Conservation (phyloP, 768 basidiomycete species). For the Suillus subalutaceus region DNA sequence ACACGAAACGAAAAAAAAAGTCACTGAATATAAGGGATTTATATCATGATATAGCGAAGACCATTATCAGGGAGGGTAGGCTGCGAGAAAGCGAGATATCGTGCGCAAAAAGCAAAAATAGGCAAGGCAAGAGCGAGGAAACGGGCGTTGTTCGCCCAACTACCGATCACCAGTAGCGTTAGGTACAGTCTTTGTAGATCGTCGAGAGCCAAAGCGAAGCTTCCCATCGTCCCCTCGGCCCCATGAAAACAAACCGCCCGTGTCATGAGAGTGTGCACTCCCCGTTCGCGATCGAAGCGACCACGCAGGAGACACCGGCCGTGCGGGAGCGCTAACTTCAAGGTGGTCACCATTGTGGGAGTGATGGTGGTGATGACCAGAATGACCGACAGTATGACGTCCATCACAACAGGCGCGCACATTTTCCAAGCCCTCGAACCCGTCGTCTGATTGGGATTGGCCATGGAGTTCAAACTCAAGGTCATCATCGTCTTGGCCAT, state of each 20-base stretch:
- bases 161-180: slow-evolving; percentile 31
- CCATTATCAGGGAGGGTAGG: slow-evolving; percentile 38
- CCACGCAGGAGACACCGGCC: slow-evolving; percentile 83
- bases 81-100: slow-evolving; percentile 23
- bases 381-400: slow-evolving; percentile 78
- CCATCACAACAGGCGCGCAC: slow-evolving; percentile 92
- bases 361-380: slow-evolving; percentile 61
- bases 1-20: slow-evolving; percentile 26
- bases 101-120: slow-evolving; percentile 11
- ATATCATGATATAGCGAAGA: slow-evolving; percentile 23
- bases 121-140: slow-evolving; percentile 5
- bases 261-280: slow-evolving; percentile 73
- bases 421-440: slow-evolving; percentile 92
- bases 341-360: slow-evolving; percentile 50
- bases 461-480: slow-evolving; percentile 86
- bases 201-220: slow-evolving; percentile 74
- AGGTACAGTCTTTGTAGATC: slow-evolving; percentile 48
- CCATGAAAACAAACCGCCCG: slow-evolving; percentile 70
- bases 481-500: slow-evolving; percentile 56
- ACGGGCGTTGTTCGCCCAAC: slow-evolving; percentile 8
- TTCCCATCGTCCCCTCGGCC: slow-evolving; percentile 63
- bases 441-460: slow-evolving; percentile 70
- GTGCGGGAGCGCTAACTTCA: slow-evolving; percentile 49
- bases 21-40: slow-evolving; percentile 15
- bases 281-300: slow-evolving; percentile 82